Conservation (phyloP, 345 rosid genomes). For the Physaria fendleri region DNA sequence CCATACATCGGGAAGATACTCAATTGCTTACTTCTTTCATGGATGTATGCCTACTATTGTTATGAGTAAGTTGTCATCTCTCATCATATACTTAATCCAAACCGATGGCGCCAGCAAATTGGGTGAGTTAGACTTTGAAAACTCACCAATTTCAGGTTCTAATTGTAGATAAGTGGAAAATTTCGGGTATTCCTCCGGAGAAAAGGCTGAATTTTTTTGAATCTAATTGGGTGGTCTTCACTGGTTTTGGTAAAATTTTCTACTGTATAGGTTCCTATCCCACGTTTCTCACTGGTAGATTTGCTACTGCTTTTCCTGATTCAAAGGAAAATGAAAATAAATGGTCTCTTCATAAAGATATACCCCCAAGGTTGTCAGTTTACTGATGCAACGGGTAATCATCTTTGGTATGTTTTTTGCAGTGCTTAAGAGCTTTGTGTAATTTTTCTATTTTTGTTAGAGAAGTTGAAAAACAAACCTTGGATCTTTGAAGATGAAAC, state of each 20-base stretch:
- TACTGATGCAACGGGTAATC: conserved; percentile 68
- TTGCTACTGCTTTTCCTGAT: conserved; percentile 65
- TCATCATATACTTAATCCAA: conserved; percentile 10
- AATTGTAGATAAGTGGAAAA: conserved; percentile 83
- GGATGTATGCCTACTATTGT: conserved; percentile 98
- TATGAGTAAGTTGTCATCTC: conserved; percentile 67
- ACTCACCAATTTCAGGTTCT: conserved; percentile 17
- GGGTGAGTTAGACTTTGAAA: background rate
- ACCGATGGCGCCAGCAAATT: background rate
- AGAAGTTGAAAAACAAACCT: conserved; percentile 87
- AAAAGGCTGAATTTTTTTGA: conserved; percentile 79
- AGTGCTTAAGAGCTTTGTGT: background rate
- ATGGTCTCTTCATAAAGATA: conserved; percentile 87
- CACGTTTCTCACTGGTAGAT: conserved; percentile 90
- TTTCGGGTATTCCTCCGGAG: conserved; percentile 55
- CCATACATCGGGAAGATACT: conserved; percentile 80
- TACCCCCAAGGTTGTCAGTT: conserved; percentile 86
- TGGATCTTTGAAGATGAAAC: conserved; percentile 98
- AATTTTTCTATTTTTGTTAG: conserved; percentile 33
- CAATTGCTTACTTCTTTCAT: conserved; percentile 79
- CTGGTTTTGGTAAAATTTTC: conserved; percentile 80
- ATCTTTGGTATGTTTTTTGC: background rate
- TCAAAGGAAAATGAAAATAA: conserved; percentile 82
- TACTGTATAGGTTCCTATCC: background rate
- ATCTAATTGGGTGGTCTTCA: conserved; percentile 92